Evolutionary conservation across 441 rosid species (phyloP).

Genomic region (Adansonia rubrostipa): DNA sequence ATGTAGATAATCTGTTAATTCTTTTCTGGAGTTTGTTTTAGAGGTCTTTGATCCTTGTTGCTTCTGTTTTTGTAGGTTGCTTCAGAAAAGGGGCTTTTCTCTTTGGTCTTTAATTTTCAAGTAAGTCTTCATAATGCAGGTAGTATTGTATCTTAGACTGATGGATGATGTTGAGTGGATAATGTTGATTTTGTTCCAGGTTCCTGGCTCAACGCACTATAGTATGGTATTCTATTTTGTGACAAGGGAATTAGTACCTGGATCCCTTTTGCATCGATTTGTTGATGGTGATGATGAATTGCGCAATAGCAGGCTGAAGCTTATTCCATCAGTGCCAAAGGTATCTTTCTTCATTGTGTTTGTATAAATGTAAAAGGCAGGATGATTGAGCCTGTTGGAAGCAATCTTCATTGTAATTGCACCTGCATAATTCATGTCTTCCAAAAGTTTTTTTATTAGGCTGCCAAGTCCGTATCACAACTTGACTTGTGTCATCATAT

Average conservation of each 20-base stretch:
- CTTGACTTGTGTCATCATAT: background rate
- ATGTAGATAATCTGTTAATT: background rate
- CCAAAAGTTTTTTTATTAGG: background rate
- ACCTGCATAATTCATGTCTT: background rate
- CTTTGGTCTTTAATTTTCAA: constrained; percentile 86
- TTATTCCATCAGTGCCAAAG: constrained; percentile 95
- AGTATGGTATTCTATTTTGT: constrained; percentile 99
- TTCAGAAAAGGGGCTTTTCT: constrained; percentile 85
- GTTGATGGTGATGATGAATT: constrained; percentile 99
- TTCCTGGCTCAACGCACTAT: constrained; percentile 96
- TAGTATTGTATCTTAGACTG: constrained; percentile 24
- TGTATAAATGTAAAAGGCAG: background rate
- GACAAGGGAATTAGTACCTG: constrained; percentile 67
- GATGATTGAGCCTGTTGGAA: background rate
- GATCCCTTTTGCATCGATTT: constrained; percentile 95
- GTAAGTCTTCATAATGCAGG: constrained; percentile 56
- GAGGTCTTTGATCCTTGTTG: constrained; percentile 8
- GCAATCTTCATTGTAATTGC: background rate
- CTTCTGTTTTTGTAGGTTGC: constrained; percentile 67
- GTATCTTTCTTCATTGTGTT: constrained; percentile 44
- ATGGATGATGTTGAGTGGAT: constrained; percentile 24
- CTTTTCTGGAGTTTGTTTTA: background rate
- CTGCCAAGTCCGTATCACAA: background rate
- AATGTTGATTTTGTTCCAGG: constrained; percentile 47
- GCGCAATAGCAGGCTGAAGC: constrained; percentile 94